Base-by-base conservation (phyloP, 805 yeast species). In the Saccharomycopsis schoenii region DNA sequence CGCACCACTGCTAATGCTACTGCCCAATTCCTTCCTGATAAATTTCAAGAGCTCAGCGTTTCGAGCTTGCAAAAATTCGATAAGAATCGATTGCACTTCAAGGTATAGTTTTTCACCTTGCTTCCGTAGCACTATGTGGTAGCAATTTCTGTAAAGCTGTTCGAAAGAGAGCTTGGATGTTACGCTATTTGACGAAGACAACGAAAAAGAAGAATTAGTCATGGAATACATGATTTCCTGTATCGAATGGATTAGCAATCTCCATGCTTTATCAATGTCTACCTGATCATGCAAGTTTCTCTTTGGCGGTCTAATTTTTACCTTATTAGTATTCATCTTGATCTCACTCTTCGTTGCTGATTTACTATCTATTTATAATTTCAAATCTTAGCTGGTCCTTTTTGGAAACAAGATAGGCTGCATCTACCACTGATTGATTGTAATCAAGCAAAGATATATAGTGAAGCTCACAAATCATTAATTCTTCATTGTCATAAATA, bases 81-180 rank as follows among this genome's bases (percentile, higher is more conserved):
- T 25, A 47, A 47, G 21, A 15, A 47, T 47, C 29, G 52, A 47
- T 34, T 78, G 72, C 14, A 88, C 88, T 41, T 83, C 79, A 12
- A 82, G 85, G 67, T 89, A 89, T 1, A 89, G 72, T 66, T 76
- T 76, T 47, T 78, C 83, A 9, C 94, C 94, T 64, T 77, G 78
- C 66, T 86, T 89, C 61, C 86, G 76, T 37, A 90, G 72, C 1
- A 90, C 96, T 56, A 90, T 68, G 39, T 84, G 82, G 70, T 91
- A 91, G 0, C 96, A 88, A 29, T 84, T 83, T 58, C 96, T 75
- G 70, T 92, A 92, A 0, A 91, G 76, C 66, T 85, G 89, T 67
- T 91, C 97, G 69, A 89, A 91, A 1, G 94, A 87, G 34, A 91
- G 74, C 61, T 81, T 80, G 2, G 88, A 81, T 8, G 91, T 91